These are phyloP conservation scores for Mortierella antarctica DNA, from an alignment of 192 early-diverging fungal species.

Conservation along the genomic window DNA sequence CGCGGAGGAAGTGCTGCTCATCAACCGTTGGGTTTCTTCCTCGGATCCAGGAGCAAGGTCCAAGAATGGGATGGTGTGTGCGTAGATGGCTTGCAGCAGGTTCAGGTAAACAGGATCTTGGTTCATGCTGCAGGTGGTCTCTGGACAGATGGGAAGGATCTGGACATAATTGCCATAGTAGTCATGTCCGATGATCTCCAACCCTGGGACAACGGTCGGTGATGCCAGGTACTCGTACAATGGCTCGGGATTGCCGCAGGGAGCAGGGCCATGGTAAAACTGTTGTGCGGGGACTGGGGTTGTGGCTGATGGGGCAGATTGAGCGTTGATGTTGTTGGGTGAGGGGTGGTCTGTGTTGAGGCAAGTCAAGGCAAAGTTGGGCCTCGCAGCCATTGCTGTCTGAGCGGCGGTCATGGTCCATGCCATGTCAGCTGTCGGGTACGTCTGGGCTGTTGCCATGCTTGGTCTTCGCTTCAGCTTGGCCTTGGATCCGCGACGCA, in stretches of 20 bases:
- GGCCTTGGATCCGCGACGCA: constrained; percentile 16
- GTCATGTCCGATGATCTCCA: constrained; percentile 49
- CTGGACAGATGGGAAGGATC: constrained; percentile 49
- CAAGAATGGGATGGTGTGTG: constrained; percentile 44
- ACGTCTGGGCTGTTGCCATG: not conserved
- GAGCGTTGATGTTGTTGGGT: not conserved
- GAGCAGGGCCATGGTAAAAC: constrained; percentile 41
- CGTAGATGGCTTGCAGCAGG: constrained; percentile 45
- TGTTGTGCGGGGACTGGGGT: not conserved
- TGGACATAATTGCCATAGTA: constrained; percentile 51
- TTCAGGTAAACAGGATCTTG: constrained; percentile 49
- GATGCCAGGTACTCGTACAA: constrained; percentile 48
- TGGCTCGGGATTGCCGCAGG: constrained; percentile 44
- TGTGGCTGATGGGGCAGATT: not conserved
- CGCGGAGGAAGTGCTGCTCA: constrained; percentile 30
- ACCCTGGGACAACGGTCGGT: constrained; percentile 39
- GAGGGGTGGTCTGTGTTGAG: not conserved
- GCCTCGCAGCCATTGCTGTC: not conserved
- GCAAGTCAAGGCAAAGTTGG: not conserved
- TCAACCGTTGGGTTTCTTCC: constrained; percentile 36
- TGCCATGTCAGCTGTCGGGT: constrained; percentile 26
- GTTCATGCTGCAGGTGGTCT: constrained; percentile 51
- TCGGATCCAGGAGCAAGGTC: constrained; percentile 46
- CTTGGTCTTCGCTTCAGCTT: constrained; percentile 14
- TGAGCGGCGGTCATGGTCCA: constrained; percentile 11